Evolutionary conservation across 495 filamentous ascomycete species (phyloP).

Genomic region (Aspergillus kassunensis): DNA sequence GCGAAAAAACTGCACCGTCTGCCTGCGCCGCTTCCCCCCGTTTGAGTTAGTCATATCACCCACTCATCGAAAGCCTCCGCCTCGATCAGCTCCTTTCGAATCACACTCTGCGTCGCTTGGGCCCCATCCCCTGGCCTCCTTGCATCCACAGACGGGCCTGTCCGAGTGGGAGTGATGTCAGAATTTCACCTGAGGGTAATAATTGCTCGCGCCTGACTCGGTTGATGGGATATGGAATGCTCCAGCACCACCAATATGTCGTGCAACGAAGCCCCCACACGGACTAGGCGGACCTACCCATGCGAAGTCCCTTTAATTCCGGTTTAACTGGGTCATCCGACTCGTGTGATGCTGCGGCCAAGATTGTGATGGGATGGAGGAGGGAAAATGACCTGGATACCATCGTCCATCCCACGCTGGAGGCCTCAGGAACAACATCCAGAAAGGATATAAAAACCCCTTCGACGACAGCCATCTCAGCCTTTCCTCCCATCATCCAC

Average conservation of each 20-base stretch:
- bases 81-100: background rate
- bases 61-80: slow-evolving; percentile 1
- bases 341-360: background rate
- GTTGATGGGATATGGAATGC: background rate
- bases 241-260: background rate
- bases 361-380: background rate
- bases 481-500: slow-evolving; percentile 3
- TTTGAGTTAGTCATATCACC: slow-evolving; percentile 1
- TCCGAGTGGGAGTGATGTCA: background rate
- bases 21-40: background rate
- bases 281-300: background rate
- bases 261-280: background rate
- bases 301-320: background rate
- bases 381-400: background rate
- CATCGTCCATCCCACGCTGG: slow-evolving; percentile 4
- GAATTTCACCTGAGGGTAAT: background rate
- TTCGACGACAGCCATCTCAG: background rate
- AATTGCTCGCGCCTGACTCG: slow-evolving; percentile 10
- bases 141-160: background rate
- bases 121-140: background rate
- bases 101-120: background rate
- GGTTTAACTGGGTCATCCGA: slow-evolving; percentile 1
- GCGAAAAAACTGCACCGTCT: background rate
- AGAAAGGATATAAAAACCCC: slow-evolving; percentile 9
- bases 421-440: background rate